A percentile compares a stretch with the other conserved stretches of the same genome.
phyloP scores from a whole-genome alignment of 2,329 filamentous ascomycete genomes.

The Blumeriella jaapii region DNA sequence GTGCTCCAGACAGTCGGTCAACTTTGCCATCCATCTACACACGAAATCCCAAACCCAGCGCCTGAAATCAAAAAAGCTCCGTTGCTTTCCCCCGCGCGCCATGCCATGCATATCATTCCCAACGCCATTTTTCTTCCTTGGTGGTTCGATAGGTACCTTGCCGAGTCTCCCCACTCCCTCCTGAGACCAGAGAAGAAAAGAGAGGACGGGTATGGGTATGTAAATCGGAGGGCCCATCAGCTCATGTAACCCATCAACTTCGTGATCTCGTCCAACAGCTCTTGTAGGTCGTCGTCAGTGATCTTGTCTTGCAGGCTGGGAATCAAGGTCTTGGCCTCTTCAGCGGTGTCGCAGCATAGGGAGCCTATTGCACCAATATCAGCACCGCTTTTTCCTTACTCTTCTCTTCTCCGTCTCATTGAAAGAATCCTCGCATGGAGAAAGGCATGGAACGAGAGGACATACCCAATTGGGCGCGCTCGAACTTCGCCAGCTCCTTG shows the following conservation, averaged over 20 bases:
- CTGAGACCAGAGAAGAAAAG: background rate
- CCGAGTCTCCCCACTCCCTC: background rate
- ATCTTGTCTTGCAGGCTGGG: slow-evolving; percentile 86
- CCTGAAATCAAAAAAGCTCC: background rate
- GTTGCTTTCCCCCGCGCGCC: background rate
- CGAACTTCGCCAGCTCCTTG: slow-evolving; percentile 77
- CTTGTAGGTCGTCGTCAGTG: slow-evolving; percentile 74
- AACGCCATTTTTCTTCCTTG: background rate
- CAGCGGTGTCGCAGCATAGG: slow-evolving; percentile 80
- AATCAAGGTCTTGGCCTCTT: slow-evolving; percentile 94
- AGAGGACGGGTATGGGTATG: background rate
- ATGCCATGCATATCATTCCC: background rate
- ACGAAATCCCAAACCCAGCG: background rate
- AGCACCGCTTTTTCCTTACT: background rate
- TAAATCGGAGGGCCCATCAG: slow-evolving; percentile 1
- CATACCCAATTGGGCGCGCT: slow-evolving; percentile 81
- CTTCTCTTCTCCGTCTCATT: background rate
- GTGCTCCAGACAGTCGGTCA: too few relatives aligned
- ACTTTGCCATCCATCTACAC: background rate
- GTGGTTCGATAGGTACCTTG: background rate
- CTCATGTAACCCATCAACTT: slow-evolving; percentile 45
- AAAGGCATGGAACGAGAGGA: slow-evolving; percentile 10
- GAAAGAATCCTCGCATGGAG: background rate
- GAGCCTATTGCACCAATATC: slow-evolving; percentile 48
- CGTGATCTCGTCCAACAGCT: slow-evolving; percentile 80